Evolutionary conservation across 2,329 filamentous ascomycete species (phyloP), one percentile per base, ranked within the genome.

Genomic region (Ceratocystis variospora): DNA sequence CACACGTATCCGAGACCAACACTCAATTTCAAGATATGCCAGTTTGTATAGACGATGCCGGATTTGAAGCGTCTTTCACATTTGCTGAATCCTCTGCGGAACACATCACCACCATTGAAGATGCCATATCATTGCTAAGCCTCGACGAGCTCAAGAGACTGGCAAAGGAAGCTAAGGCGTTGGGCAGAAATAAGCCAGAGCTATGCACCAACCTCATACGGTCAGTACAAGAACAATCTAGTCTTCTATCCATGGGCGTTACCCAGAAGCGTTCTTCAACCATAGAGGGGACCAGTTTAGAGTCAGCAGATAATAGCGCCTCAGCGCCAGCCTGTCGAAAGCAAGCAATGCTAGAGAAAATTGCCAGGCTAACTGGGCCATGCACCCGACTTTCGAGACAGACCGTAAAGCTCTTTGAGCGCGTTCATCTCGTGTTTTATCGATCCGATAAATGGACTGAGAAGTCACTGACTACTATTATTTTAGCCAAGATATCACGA

Each of bases 361-460:
- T 96, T 53, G 76, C 92, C 70, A 80, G 81, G 37, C 85, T 86
- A 67, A 88, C 89, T 0, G 94, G 94, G 0, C 85, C 90, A 15
- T 96, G 92, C 70, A 87, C 97, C 68, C 82, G 93, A 46, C 82
- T 99, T 12, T 90, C 90, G 0, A 76, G 87, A 0, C 76, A 83
- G 0, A 81, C 87, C 0, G 82, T 91, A 69, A 90, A 86, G 71
- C 81, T 99, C 0, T 99, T 99, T 71, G 91, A 96, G 74, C 84
- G 94, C 31, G 91, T 97, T 0, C 94, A 97, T 76, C 78, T 99
- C 1, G 91, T 99, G 33, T 99, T 96, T 74, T 97, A 97, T 74
- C 83, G 93, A 67, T 96, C 92, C 8, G 95, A 90, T 0, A 89
- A 96, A 73, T 99, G 94, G 94, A 96, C 92, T 0, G 93, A 97